Evolutionary conservation across 495 filamentous ascomycete species (phyloP).

Genomic region (Aspergillus conjunctus): DNA sequence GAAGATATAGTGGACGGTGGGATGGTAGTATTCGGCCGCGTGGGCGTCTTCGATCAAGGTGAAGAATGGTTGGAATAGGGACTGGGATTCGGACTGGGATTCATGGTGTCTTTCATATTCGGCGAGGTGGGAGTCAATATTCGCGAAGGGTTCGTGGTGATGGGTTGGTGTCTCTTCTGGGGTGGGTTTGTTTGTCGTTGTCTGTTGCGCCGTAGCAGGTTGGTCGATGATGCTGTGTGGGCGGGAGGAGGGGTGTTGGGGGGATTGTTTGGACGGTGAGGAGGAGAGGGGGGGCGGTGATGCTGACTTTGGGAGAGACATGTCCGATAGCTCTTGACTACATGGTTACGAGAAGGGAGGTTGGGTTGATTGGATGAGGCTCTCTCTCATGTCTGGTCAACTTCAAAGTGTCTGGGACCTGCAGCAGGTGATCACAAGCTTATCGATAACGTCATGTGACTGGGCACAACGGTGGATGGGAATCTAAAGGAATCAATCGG

Average conservation of each 20-base stretch:
- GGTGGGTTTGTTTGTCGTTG: constrained; percentile 10
- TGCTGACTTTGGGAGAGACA: constrained; percentile 42
- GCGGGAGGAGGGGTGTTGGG: constrained; percentile 24
- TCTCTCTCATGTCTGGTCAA: too few species aligned
- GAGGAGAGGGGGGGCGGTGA: constrained; percentile 32
- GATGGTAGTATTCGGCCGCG: constrained; percentile 64
- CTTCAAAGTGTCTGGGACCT: background rate
- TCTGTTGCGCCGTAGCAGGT: constrained; percentile 24
- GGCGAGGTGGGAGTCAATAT: constrained; percentile 14
- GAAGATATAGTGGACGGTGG: constrained; percentile 87
- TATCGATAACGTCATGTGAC: constrained; percentile 29
- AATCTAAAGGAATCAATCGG: constrained; percentile 8
- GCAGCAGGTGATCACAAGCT: constrained; percentile 6
- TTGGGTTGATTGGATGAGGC: constrained; percentile 14
- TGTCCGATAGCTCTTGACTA: constrained; percentile 35
- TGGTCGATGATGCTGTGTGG: constrained; percentile 31
- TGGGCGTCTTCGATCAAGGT: constrained; percentile 53
- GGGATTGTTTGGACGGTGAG: constrained; percentile 36
- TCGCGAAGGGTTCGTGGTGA: constrained; percentile 16
- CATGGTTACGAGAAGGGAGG: constrained; percentile 34
- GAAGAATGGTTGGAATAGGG: constrained; percentile 54
- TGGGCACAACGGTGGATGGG: background rate
- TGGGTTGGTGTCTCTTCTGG: constrained; percentile 16
- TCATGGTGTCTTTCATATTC: constrained; percentile 20
- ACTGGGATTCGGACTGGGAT: constrained; percentile 19